Evolutionary conservation across 768 basidiomycete genomes (phyloP).

Genomic region (Neoboletus magnificus): DNA sequence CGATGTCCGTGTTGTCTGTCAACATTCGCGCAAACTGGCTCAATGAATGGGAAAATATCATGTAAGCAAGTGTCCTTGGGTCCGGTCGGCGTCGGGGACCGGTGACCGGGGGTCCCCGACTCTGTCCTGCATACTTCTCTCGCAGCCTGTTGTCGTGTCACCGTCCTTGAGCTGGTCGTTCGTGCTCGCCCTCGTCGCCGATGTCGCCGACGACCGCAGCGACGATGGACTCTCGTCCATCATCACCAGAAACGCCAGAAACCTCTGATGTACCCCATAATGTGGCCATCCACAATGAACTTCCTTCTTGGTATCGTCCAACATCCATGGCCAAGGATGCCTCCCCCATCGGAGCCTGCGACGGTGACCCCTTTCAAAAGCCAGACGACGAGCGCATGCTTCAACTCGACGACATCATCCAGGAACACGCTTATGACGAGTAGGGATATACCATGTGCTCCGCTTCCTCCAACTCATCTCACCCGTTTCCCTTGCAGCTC

Average conservation of each 20-base stretch:
- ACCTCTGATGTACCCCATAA: slow-evolving; percentile 52
- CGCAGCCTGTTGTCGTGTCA: not conserved
- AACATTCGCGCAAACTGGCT: not conserved
- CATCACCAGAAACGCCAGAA: slow-evolving; percentile 70
- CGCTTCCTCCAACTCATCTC: slow-evolving; percentile 2
- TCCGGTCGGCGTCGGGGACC: not conserved
- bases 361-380: slow-evolving; percentile 43
- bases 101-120: slow-evolving; percentile 9
- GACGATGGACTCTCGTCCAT: slow-evolving; percentile 60
- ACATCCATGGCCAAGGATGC: slow-evolving; percentile 41
- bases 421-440: slow-evolving; percentile 76
- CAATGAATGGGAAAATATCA: slow-evolving; percentile 18
- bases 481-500: slow-evolving; percentile 11
- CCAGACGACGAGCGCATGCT: slow-evolving; percentile 56
- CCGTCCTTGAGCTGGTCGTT: slow-evolving; percentile 3
- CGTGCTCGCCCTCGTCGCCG: slow-evolving; percentile 11
- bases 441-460: slow-evolving; percentile 35
- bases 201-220: slow-evolving; percentile 60
- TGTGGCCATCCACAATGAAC: slow-evolving; percentile 47
- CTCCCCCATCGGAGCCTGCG: slow-evolving; percentile 42
- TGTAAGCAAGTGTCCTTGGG: slow-evolving; percentile 18
- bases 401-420: slow-evolving; percentile 68
- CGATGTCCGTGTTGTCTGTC: not conserved
- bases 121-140: not conserved
- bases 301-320: slow-evolving; percentile 57